Conservation (phyloP, 1,139 yeast genomes). For the Magnusiomyces ingens region DNA sequence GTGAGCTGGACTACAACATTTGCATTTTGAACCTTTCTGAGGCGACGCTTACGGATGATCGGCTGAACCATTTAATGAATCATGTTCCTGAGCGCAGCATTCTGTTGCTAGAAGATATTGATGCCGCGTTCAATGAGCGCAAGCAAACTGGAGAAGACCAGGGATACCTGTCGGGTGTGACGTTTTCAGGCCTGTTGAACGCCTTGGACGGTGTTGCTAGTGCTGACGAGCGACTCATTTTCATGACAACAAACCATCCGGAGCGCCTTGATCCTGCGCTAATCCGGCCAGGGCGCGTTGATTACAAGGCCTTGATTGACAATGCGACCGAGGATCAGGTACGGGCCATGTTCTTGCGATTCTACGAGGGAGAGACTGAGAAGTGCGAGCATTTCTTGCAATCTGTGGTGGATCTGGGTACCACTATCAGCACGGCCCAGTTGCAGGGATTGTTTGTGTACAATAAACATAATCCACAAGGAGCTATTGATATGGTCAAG, state of each 20-base stretch:
- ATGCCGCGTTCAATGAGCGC: conserved; percentile 88
- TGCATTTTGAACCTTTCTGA: conserved; percentile 89
- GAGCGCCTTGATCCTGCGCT: conserved; percentile 73
- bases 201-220: conserved; percentile 98
- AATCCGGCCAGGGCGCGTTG: conserved; percentile 91
- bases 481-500: conserved; percentile 61
- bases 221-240: conserved; percentile 92
- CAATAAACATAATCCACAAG: conserved; percentile 75
- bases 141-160: conserved; percentile 62
- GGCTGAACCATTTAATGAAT: conserved; percentile 91
- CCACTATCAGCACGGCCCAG: conserved; percentile 84
- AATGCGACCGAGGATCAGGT: conserved; percentile 83
- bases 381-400: conserved; percentile 59
- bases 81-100: conserved; percentile 89
- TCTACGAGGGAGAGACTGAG: conserved; percentile 61
- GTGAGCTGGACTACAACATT: conserved; percentile 90
- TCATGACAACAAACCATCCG: conserved; percentile 98
- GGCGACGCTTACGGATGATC: conserved; percentile 84
- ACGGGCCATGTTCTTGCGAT: conserved; percentile 74
- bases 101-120: conserved; percentile 82
- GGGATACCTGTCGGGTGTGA: conserved; percentile 69
- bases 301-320: conserved; percentile 70
- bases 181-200: conserved; percentile 87
- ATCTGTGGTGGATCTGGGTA: conserved; percentile 43
- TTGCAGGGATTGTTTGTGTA: conserved; percentile 92